Conservation (phyloP, 2,329 filamentous ascomycete species). For the Penicillium sp. region DNA sequence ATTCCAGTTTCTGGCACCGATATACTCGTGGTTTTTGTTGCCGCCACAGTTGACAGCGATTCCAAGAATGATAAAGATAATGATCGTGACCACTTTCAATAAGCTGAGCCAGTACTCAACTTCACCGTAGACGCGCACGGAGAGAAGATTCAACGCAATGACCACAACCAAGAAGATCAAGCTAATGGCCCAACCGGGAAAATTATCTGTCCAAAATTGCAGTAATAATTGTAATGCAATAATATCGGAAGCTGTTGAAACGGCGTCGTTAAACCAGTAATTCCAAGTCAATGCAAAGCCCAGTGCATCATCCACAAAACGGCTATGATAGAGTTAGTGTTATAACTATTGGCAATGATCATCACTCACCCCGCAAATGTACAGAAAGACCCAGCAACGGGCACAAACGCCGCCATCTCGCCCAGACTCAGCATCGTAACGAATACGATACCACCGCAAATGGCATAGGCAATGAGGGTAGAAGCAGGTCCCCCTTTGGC, state of each 20-base stretch:
- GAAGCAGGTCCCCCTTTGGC: slow-evolving; percentile 57
- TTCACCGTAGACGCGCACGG: slow-evolving; percentile 53
- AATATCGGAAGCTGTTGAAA: slow-evolving; percentile 56
- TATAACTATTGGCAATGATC: not conserved
- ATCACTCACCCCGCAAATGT: slow-evolving; percentile 49
- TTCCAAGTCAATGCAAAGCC: slow-evolving; percentile 46
- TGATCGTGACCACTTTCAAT: slow-evolving; percentile 40
- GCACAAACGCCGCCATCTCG: slow-evolving; percentile 57
- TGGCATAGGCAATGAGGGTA: slow-evolving; percentile 54
- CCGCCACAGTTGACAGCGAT: slow-evolving; percentile 58
- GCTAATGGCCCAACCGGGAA: slow-evolving; percentile 60
- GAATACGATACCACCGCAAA: slow-evolving; percentile 55
- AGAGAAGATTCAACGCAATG: slow-evolving; percentile 50
- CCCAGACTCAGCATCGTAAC: slow-evolving; percentile 56
- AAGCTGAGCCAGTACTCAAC: slow-evolving; percentile 42
- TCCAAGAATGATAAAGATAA: slow-evolving; percentile 58
- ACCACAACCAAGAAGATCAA: slow-evolving; percentile 57
- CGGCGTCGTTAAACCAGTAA: slow-evolving; percentile 62
- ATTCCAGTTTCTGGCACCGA: slow-evolving; percentile 56
- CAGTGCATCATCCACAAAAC: slow-evolving; percentile 43
- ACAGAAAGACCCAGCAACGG: slow-evolving; percentile 52
- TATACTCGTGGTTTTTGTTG: slow-evolving; percentile 51
- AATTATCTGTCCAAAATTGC: slow-evolving; percentile 58
- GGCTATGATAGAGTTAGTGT: slow-evolving; percentile 21
- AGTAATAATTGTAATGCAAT: slow-evolving; percentile 56